Conservation (phyloP, 2,329 filamentous ascomycete species). For the Ophiostoma sp. region DNA sequence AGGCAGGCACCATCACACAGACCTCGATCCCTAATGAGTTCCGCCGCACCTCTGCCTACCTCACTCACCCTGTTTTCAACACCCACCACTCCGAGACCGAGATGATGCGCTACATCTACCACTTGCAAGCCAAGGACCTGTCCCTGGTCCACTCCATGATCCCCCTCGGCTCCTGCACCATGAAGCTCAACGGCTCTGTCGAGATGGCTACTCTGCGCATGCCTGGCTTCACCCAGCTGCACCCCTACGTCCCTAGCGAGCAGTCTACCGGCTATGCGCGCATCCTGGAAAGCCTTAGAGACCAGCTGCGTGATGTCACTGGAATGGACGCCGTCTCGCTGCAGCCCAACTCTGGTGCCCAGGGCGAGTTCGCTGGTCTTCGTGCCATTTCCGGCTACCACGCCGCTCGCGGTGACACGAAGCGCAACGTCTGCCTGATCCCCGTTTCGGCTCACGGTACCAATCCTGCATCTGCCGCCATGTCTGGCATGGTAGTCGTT, state of each 20-base stretch:
- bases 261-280: constrained; percentile 62
- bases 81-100: constrained; percentile 92
- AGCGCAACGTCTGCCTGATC: constrained; percentile 88
- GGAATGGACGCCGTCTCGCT: constrained; percentile 85
- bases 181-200: constrained; percentile 93
- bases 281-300: constrained; percentile 67
- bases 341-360: constrained; percentile 92
- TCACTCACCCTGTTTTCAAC: constrained; percentile 93
- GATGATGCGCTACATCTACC: constrained; percentile 85
- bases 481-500: constrained; percentile 93
- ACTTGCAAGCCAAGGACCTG: constrained; percentile 88
- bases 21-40: constrained; percentile 51
- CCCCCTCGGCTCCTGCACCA: constrained; percentile 90
- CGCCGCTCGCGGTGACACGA: constrained; percentile 59
- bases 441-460: constrained; percentile 93
- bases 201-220: constrained; percentile 86
- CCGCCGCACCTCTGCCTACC: constrained; percentile 65
- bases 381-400: constrained; percentile 82
- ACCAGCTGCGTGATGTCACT: constrained; percentile 74
- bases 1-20: constrained; percentile 28
- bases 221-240: constrained; percentile 69
- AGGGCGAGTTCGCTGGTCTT: constrained; percentile 89
- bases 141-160: constrained; percentile 98
- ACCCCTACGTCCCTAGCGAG: constrained; percentile 67
- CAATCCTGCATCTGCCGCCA: constrained; percentile 89